phyloP scores from a whole-genome alignment of 352 stramenopile species.

The Blastocystis sp. region DNA sequence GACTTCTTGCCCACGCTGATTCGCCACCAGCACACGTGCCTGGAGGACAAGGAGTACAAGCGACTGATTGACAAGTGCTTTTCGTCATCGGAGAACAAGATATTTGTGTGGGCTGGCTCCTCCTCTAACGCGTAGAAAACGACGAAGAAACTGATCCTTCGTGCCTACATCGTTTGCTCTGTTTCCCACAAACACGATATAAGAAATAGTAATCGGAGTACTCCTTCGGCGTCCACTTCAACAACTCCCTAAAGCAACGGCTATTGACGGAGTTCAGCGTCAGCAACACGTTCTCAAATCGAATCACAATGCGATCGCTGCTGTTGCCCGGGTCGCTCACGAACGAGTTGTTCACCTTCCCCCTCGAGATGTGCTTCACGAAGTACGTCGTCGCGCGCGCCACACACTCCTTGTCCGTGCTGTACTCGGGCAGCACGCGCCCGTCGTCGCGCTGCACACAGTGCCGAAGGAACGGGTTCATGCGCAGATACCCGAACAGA shows the following conservation, averaged over 20 bases:
- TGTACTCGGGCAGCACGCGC: background rate
- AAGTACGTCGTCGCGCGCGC: slow-evolving; percentile 7
- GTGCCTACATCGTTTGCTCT: slow-evolving; percentile 34
- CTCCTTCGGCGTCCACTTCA: slow-evolving; percentile 28
- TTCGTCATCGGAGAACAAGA: background rate
- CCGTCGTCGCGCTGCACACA: slow-evolving; percentile 17
- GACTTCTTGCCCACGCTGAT: slow-evolving; percentile 43
- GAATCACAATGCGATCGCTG: slow-evolving; percentile 1
- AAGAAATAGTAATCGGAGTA: background rate
- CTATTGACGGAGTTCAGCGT: slow-evolving; percentile 44
- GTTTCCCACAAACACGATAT: slow-evolving; percentile 39
- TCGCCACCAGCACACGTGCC: slow-evolving; percentile 43
- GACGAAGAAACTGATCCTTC: slow-evolving; percentile 12
- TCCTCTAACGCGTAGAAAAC: background rate
- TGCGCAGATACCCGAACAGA: background rate
- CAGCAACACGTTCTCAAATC: background rate
- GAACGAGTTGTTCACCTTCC: background rate
- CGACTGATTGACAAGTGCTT: background rate
- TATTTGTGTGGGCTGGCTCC: background rate
- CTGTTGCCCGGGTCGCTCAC: background rate
- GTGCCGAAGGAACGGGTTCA: background rate
- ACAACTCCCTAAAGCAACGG: slow-evolving; percentile 34
- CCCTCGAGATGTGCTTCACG: background rate
- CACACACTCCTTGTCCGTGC: background rate
- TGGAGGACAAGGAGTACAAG: slow-evolving; percentile 9